A percentile compares a stretch with the other conserved stretches of the same genome.
phyloP scores from a whole-genome alignment of 306 rosid genomes.

The Vigna radiata region DNA sequence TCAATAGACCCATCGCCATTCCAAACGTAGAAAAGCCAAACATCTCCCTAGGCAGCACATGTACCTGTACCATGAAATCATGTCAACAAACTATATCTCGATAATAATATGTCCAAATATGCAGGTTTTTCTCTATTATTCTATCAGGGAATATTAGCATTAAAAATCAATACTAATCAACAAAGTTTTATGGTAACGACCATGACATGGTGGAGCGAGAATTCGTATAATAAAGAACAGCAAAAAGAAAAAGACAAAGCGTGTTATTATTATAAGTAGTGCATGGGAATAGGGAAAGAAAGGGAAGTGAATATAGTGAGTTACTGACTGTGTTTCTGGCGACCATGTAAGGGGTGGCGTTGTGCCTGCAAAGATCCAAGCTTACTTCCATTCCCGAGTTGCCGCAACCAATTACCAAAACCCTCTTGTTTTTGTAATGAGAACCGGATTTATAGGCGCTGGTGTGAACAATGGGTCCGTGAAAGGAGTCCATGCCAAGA shows the following conservation, averaged over 20 bases:
- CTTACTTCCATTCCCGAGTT: slow-evolving; percentile 96
- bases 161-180: too few relatives aligned
- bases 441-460: slow-evolving; percentile 65
- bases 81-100: not conserved
- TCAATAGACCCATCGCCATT: slow-evolving; percentile 67
- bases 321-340: slow-evolving; percentile 71
- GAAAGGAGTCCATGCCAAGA: slow-evolving; percentile 59
- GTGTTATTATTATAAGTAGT: not conserved
- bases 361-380: slow-evolving; percentile 76
- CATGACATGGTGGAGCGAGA: not conserved
- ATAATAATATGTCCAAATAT: too few relatives aligned
- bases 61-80: slow-evolving; percentile 58
- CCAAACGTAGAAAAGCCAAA: slow-evolving; percentile 80
- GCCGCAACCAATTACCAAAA: slow-evolving; percentile 82
- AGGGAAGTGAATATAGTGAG: not conserved
- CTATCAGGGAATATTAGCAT: too few relatives aligned
- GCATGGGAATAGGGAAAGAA: not conserved
- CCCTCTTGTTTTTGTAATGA: slow-evolving; percentile 58
- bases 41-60: slow-evolving; percentile 81
- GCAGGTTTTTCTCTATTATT: too few relatives aligned
- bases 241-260: not conserved
- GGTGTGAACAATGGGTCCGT: slow-evolving; percentile 58
- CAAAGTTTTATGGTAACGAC: too few relatives aligned
- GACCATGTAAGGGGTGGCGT: slow-evolving; percentile 74
- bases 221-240: not conserved